These are phyloP conservation scores for Novymonas esmeraldas DNA, from an alignment of 208 protist species.

Conservation along the genomic window DNA sequence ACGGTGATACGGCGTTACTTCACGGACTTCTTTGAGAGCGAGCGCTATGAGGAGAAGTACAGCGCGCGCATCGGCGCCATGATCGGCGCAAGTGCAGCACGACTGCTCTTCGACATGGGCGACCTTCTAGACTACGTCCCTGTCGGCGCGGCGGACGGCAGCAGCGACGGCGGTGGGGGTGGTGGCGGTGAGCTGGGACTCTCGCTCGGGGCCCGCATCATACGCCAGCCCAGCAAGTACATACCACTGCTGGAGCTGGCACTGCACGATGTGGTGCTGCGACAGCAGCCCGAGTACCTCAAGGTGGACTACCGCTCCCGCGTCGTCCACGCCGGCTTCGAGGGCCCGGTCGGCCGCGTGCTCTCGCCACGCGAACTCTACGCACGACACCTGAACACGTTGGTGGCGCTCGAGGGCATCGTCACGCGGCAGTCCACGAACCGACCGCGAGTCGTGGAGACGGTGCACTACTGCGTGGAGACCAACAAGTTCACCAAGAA, in stretches of 20 bases:
- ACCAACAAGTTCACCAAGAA: conserved; percentile 91
- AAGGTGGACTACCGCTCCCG: conserved; percentile 86
- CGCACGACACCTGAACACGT: conserved; percentile 90
- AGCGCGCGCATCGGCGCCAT: conserved; percentile 78
- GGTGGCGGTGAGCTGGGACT: conserved; percentile 13
- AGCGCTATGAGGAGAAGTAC: conserved; percentile 89
- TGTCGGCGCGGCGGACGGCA: conserved; percentile 14
- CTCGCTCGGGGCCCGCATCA: conserved; percentile 71
- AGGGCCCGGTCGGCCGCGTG: conserved; percentile 94
- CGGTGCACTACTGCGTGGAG: conserved; percentile 96
- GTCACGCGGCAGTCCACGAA: conserved; percentile 95
- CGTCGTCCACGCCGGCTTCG: conserved; percentile 91
- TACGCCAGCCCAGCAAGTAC: conserved; percentile 85
- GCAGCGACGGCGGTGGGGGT: not conserved
- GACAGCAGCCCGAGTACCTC: conserved; percentile 76
- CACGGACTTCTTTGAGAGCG: conserved; percentile 90
- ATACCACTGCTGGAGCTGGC: conserved; percentile 93
- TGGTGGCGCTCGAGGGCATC: conserved; percentile 98
- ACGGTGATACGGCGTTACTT: conserved; percentile 86
- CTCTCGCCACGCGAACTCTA: conserved; percentile 95
- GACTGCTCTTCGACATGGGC: conserved; percentile 92
- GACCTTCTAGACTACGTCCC: conserved; percentile 90
- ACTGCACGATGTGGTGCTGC: conserved; percentile 88
- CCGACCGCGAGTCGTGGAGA: conserved; percentile 83
- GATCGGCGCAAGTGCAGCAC: conserved; percentile 73